Conservation (phyloP, 1,139 yeast species). For the Sugiyamaella grinbergsii region DNA sequence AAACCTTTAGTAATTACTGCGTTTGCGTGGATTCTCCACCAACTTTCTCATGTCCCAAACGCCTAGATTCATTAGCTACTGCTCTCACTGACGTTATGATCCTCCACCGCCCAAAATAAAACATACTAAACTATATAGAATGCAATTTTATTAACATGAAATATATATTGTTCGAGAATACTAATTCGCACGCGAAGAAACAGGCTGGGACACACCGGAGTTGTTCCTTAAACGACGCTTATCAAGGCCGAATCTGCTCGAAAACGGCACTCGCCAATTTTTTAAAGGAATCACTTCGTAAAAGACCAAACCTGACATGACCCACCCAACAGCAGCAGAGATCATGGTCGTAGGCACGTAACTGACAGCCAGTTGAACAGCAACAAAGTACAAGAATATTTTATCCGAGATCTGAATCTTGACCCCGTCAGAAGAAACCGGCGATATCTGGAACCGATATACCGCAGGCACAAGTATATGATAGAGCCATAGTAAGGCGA, state of each 20-base stretch:
- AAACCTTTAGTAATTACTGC: too few species aligned
- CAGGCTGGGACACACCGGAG: neutral
- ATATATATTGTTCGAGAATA: too few species aligned
- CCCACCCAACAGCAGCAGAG: slow-evolving; percentile 58
- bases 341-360: slow-evolving; percentile 48
- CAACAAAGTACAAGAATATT: slow-evolving; percentile 56
- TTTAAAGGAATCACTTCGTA: slow-evolving; percentile 64
- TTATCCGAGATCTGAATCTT: slow-evolving; percentile 51
- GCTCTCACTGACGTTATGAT: too few species aligned
- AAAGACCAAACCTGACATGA: slow-evolving; percentile 58
- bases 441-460: slow-evolving; percentile 57
- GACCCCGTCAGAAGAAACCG: slow-evolving; percentile 32
- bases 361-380: slow-evolving; percentile 51
- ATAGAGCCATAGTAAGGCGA: slow-evolving; percentile 61
- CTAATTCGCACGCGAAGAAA: too few species aligned
- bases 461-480: slow-evolving; percentile 60
- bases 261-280: slow-evolving; percentile 51
- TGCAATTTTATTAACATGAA: too few species aligned
- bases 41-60: too few species aligned
- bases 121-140: too few species aligned
- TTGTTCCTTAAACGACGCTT: neutral
- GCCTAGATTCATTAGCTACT: too few species aligned
- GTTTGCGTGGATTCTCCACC: too few species aligned
- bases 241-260: slow-evolving; percentile 1
- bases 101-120: too few species aligned